A percentile compares a stretch with the other conserved stretches of the same genome.
Conservation (phyloP, 179 eudicot genomes). For the Spergularia azorica region DNA sequence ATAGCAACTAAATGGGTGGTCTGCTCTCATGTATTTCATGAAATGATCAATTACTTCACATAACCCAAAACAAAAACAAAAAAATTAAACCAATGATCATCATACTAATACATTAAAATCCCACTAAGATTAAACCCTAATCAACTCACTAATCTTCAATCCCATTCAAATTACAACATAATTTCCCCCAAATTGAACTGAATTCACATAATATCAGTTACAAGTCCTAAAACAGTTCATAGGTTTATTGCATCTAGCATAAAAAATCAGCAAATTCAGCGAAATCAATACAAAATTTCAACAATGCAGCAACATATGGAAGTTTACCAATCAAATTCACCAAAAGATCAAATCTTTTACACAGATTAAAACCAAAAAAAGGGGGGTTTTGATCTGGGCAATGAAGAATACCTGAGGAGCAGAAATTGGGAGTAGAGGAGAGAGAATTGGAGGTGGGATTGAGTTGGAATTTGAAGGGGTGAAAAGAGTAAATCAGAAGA, state of each 20-base stretch:
- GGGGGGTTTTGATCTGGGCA: conserved; percentile 7
- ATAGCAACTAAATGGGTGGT: too few species aligned
- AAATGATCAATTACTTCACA: background rate
- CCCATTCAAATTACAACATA: background rate
- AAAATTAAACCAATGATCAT: background rate
- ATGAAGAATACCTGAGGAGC: conserved; percentile 7
- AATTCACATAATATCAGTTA: background rate
- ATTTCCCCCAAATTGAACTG: too few species aligned
- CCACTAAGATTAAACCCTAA: background rate
- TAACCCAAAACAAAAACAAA: background rate
- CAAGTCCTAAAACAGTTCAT: background rate
- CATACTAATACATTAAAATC: background rate
- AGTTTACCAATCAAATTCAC: background rate
- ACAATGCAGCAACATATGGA: background rate
- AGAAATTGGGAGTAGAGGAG: background rate
- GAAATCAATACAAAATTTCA: background rate
- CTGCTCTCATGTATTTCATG: too few species aligned
- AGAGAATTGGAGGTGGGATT: background rate
- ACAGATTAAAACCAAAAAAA: background rate
- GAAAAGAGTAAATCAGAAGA: background rate
- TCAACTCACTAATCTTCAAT: background rate
- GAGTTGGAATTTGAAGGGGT: background rate
- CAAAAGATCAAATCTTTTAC: conserved; percentile 15
- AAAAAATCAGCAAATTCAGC: conserved; percentile 3
- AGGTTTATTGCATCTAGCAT: background rate